A percentile compares a stretch with the other conserved stretches of the same genome.
Conservation (phyloP, 164 flowering plant species). For the Buxus sempervirens region DNA sequence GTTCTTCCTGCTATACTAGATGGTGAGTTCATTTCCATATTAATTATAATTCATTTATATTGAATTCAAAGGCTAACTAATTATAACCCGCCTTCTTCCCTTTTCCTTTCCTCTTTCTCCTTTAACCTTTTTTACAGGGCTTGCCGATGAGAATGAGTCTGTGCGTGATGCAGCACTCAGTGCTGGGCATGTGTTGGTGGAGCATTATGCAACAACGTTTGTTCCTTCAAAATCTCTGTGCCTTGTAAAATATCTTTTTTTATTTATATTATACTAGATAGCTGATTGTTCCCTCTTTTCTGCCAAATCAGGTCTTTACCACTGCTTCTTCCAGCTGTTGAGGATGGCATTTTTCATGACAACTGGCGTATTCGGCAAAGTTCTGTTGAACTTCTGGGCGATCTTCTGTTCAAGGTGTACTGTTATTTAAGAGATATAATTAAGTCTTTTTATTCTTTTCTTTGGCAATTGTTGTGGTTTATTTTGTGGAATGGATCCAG, state of each 20-base stretch:
- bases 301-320: slow-evolving; percentile 74
- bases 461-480: not conserved
- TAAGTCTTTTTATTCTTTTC: not conserved
- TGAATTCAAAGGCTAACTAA: too few relatives aligned
- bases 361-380: slow-evolving; percentile 99
- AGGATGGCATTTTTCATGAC: slow-evolving; percentile 97
- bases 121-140: slow-evolving; percentile 49
- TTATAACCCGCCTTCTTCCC: too few relatives aligned
- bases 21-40: too few relatives aligned
- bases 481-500: slow-evolving; percentile 29
- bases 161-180: slow-evolving; percentile 98
- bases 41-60: too few relatives aligned
- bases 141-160: slow-evolving; percentile 99
- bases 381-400: slow-evolving; percentile 96
- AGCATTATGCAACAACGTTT: slow-evolving; percentile 97
- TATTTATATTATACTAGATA: not conserved
- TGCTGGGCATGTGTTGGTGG: slow-evolving; percentile 98
- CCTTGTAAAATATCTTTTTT: slow-evolving; percentile 1
- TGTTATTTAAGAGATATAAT: not conserved
- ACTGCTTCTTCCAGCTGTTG: slow-evolving; percentile 97
- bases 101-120: too few relatives aligned
- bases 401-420: slow-evolving; percentile 86
- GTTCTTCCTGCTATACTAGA: slow-evolving; percentile 94
- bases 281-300: not conserved
- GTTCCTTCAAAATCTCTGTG: slow-evolving; percentile 16